These are phyloP conservation scores for Lineolata rhizophorae DNA, from an alignment of 495 filamentous ascomycete genomes.

Conservation along the genomic window DNA sequence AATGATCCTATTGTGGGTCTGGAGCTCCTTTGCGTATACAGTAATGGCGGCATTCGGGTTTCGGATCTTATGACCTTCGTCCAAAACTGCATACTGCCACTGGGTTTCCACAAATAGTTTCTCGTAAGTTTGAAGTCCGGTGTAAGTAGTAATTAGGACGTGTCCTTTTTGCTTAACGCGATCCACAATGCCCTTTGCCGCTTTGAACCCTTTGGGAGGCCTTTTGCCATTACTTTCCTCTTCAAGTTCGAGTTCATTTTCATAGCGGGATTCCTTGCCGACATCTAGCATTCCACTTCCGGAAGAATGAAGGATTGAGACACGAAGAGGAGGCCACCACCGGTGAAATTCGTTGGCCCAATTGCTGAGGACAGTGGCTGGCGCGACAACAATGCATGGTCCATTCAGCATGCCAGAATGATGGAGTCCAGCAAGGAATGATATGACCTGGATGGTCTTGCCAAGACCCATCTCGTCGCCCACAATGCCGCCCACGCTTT, in stretches of 20 bases:
- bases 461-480: slow-evolving; percentile 97
- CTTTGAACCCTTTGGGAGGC: slow-evolving; percentile 30
- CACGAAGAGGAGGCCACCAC: slow-evolving; percentile 91
- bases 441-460: slow-evolving; percentile 86
- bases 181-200: slow-evolving; percentile 57
- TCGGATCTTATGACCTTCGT: slow-evolving; percentile 94
- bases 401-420: slow-evolving; percentile 67
- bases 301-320: slow-evolving; percentile 84
- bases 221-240: slow-evolving; percentile 18
- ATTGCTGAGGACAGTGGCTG: slow-evolving; percentile 82
- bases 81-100: slow-evolving; percentile 85
- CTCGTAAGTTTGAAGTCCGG: slow-evolving; percentile 71
- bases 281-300: slow-evolving; percentile 90
- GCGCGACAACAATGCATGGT: slow-evolving; percentile 73
- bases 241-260: slow-evolving; percentile 36
- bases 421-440: slow-evolving; percentile 76
- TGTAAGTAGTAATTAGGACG: slow-evolving; percentile 85
- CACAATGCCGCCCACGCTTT: slow-evolving; percentile 80
- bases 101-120: slow-evolving; percentile 55
- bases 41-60: slow-evolving; percentile 88
- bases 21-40: slow-evolving; percentile 75
- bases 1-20: slow-evolving; percentile 74
- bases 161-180: slow-evolving; percentile 72
- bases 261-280: slow-evolving; percentile 41
- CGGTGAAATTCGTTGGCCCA: slow-evolving; percentile 97